phyloP scores from a whole-genome alignment of 306 rosid genomes.

The Citrullus colocynthis region DNA sequence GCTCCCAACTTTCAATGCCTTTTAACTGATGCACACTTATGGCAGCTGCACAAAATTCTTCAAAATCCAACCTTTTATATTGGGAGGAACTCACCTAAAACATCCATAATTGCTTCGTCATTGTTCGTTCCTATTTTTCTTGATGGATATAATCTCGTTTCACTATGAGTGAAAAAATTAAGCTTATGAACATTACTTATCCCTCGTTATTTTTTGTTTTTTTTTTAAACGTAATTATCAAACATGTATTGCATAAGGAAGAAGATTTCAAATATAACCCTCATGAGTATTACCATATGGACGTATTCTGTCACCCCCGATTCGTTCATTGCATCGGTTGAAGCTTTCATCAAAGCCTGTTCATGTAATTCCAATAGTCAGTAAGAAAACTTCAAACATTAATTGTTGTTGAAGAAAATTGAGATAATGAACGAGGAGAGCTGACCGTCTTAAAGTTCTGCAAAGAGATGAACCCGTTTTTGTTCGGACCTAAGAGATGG shows the following conservation, averaged over 20 bases:
- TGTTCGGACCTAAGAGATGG: slow-evolving; percentile 5
- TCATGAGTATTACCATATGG: slow-evolving; percentile 37
- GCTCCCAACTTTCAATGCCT: slow-evolving; percentile 74
- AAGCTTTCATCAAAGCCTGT: slow-evolving; percentile 51
- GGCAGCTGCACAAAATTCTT: slow-evolving; percentile 86
- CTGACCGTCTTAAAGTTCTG: slow-evolving; percentile 44
- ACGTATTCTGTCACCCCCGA: slow-evolving; percentile 54
- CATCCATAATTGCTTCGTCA: neutral
- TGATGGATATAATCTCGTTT: no score
- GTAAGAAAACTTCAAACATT: slow-evolving; percentile 1
- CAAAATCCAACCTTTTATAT: slow-evolving; percentile 69
- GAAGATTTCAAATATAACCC: neutral
- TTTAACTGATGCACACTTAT: slow-evolving; percentile 77
- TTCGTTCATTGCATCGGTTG: slow-evolving; percentile 75
- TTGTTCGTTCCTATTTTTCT: neutral
- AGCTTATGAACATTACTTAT: neutral
- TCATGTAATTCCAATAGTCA: slow-evolving; percentile 12
- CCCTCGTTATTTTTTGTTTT: neutral
- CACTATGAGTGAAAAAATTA: neutral
- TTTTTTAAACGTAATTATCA: slow-evolving; percentile 55
- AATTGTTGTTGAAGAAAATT: neutral
- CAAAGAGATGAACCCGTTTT: slow-evolving; percentile 1
- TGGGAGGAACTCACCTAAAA: slow-evolving; percentile 70
- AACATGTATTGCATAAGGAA: slow-evolving; percentile 45
- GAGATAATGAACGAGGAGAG: neutral